Evolutionary conservation across 345 rosid species (phyloP), one percentile per base, ranked within the genome.

Genomic region (Populus alba): DNA sequence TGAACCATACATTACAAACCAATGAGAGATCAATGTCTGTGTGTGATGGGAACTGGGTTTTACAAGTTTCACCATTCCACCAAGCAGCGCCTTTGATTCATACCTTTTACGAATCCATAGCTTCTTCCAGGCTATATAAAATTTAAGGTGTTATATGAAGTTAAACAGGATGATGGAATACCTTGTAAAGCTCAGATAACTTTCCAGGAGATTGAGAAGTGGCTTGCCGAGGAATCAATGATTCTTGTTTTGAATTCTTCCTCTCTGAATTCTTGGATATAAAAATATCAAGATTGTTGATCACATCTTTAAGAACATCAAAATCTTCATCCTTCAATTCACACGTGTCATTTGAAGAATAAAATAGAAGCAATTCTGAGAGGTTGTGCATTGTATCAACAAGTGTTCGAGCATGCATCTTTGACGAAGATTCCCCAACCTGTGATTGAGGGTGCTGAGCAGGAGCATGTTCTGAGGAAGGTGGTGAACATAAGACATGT

Each of bases 361-460:
- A 86, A 86, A 73, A 80, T 59, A 87, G 85, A 79, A 95, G 92
- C 85, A 91, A 73, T 83, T 92, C 93, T 75, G 99, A 92, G 70
- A 95, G 83, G 80, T 85, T 87, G 80, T 81, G 88, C 91, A 91
- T 79, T 51, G 94, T 84, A 77, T 83, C 81, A 80, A 92, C 82
- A 67, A 92, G 80, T 22, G 76, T 69, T 16, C 45, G 81, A 51
- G 82, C 82, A 83, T 83, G 74, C 31, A 76, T 74, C 81, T 79
- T 83, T 25, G 87, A 79, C 27, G 73, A 70, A 66, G 81, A 63
- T 53, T 77, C 78, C 73, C 78, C 80, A 37, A 68, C 77, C 67
- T 35, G 53, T 65, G 80, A 76, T 53, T 80, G 59, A 41, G 68
- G 71, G 74, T 70, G 75, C 79, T 77, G 72, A 5, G 83, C 8